Percentiles rank a stretch among this genome's conserved stretches.
These are phyloP conservation scores for Populus nigra DNA, from an alignment of 345 rosid genomes.

Conservation along the genomic window DNA sequence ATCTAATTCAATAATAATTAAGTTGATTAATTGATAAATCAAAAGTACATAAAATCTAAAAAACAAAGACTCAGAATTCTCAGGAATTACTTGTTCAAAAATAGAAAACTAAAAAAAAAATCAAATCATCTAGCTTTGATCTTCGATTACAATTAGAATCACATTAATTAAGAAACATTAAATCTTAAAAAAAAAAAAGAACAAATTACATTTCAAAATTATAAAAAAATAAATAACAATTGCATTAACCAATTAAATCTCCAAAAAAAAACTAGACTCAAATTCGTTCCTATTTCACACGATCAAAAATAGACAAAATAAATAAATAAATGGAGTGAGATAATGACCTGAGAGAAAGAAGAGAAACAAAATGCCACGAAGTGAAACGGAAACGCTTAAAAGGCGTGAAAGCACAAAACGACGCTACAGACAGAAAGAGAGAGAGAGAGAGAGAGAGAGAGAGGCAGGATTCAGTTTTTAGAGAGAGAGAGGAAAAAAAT, in stretches of 20 bases:
- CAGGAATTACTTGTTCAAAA: background rate
- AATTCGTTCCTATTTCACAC: too few species aligned
- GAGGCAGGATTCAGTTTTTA: background rate
- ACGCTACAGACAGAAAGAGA: background rate
- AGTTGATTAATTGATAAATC: background rate
- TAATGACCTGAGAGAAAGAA: conserved; percentile 16
- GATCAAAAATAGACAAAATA: background rate
- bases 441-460: background rate
- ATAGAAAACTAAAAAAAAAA: background rate
- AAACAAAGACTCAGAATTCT: background rate
- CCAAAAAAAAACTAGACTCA: background rate
- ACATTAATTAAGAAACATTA: too few species aligned
- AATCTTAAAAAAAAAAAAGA: too few species aligned
- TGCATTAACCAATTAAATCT: background rate
- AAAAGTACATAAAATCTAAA: too few species aligned
- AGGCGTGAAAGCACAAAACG: background rate
- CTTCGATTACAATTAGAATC: too few species aligned
- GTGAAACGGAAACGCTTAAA: background rate
- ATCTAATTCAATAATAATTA: background rate
- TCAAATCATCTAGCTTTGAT: background rate
- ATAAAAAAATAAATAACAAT: too few species aligned
- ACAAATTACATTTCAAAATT: background rate
- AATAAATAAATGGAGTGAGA: conserved; percentile 1
- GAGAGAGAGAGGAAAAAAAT: conserved; percentile 16
- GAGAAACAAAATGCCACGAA: conserved; percentile 25